Base-by-base conservation (phyloP, 805 yeast genomes). In the Ascoidea asiatica region DNA sequence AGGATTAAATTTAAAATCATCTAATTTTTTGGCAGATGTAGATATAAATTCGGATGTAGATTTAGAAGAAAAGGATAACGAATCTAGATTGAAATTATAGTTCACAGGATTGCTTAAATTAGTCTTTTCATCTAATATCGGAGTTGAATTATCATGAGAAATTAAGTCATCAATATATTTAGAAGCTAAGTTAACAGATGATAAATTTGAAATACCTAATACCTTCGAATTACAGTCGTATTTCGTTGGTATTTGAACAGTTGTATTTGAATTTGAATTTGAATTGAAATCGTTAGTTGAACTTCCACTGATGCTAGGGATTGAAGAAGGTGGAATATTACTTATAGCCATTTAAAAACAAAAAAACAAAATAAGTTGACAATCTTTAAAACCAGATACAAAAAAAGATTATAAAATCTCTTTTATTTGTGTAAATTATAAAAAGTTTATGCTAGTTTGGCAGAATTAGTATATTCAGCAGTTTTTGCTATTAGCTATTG, bases 11-110 rank as follows among this genome's bases (percentile, higher is more conserved):
- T 8, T 8, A 29, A 11, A 29, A 15, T 8, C 8, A 15, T 8
- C 8, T 29, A 29, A 3, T 2, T 29, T 29, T 29, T 29, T 29
- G 8, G 35, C 8, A 15, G 8, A 11, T 11, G 8, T 29, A 29
- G 8, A 11, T 29, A 11, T 29, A 15, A 29, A 8, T 11, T 29
- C 15, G 35, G 8, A 11, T 8, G 8, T 29, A 15, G 8, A 2
- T 8, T 29, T 2, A n/a, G 72, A 59, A 4, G 71, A 69, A 36
- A 67, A 50, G 0, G 70, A 70, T 19, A 65, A 67, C 2, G 61
- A 55, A 6, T 65, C 67, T 50, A 70, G 74, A 49, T 75, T 77
- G 58, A 76, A 84, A 55, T 77, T 81, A 56, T 84, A 88, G 49
- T 80, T 70, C 44, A 77, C 78, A 42, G 81, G 74, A 51, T 73